Base-by-base conservation (phyloP, 1,284 basidiomycete genomes). In the Naganishia liquefaciens region DNA sequence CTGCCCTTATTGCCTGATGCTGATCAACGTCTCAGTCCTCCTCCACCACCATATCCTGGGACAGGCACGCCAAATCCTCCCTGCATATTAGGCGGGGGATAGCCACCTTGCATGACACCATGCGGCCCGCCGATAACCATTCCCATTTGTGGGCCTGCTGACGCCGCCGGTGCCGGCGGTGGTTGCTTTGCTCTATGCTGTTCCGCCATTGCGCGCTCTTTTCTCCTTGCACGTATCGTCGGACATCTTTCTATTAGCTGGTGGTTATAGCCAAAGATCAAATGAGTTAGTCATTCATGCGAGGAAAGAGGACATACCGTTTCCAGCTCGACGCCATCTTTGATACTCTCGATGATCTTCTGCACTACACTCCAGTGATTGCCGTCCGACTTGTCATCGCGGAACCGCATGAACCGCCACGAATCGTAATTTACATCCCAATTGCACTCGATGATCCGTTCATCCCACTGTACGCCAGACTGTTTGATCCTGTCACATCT, bases 371-470 rank as follows among this genome's bases (percentile, higher is more conserved):
- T 83, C 65, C 84, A 84, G 77, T 91, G 91, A 78, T 97, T 97
- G 33, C 90, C 93, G 70, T 92, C 80, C 3, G 85, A 88, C 76
- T 97, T 97, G 79, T 97, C 93, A 73, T 94, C 87, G 71, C 94
- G 81, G 76, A 94, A 93, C 44, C 94, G 86, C 85, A 96, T 86
- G 84, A 92, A 87, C 62, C 86, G 86, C 93, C 93, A 97, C 57
- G 83, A 84, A 47, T 84, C 83, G 19, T 73, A 58, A 7, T 77
- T 75, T 9, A 82, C 68, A 72, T 95, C 89, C 95, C 96, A 99
- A 65, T 87, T 86, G 25, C 94, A 93, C 76, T 99, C 96, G 30
- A 97, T 89, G 54, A 99, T 85, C 9, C 94, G 85, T 74, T 97
- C 93, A 75, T 99, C 93, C 68, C 88, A 83, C 76, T 99, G 93